Conservation (phyloP, 2,329 filamentous ascomycete genomes). For the Fusarium subtropicale region DNA sequence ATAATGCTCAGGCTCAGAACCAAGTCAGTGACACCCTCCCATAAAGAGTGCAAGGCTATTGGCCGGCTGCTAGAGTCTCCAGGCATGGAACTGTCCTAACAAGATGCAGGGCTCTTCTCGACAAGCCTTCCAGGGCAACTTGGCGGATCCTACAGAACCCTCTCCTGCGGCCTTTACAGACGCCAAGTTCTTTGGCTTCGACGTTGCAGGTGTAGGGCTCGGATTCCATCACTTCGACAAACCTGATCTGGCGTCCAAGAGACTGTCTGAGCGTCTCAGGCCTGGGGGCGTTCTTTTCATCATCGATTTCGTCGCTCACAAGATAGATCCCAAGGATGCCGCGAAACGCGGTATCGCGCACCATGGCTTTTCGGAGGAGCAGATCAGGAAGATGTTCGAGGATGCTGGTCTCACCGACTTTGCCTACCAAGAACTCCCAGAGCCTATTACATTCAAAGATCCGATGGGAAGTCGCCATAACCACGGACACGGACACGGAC, state of each 20-base stretch:
- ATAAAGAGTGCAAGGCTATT: neutral
- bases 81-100: slow-evolving; percentile 9
- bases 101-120: slow-evolving; percentile 56
- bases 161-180: slow-evolving; percentile 67
- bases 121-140: slow-evolving; percentile 68
- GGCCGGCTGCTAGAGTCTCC: neutral
- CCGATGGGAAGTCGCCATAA: slow-evolving; percentile 13
- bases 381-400: slow-evolving; percentile 70
- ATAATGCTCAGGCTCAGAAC: slow-evolving; percentile 70
- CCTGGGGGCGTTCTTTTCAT: slow-evolving; percentile 75
- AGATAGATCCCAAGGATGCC: slow-evolving; percentile 41
- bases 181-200: slow-evolving; percentile 75
- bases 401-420: slow-evolving; percentile 72
- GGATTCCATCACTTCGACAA: slow-evolving; percentile 77
- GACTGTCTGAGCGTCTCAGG: slow-evolving; percentile 70
- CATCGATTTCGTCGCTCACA: slow-evolving; percentile 73
- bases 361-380: slow-evolving; percentile 71
- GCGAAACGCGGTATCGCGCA: slow-evolving; percentile 68
- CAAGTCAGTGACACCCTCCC: slow-evolving; percentile 55
- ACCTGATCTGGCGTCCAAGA: slow-evolving; percentile 67
- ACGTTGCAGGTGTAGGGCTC: slow-evolving; percentile 71
- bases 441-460: slow-evolving; percentile 59
- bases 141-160: slow-evolving; percentile 60
- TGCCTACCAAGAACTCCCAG: slow-evolving; percentile 64
- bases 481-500: slow-evolving; percentile 11